These are phyloP conservation scores for Zopfochytrium polystomum DNA, from an alignment of 371 early-diverging fungal species.

Conservation along the genomic window DNA sequence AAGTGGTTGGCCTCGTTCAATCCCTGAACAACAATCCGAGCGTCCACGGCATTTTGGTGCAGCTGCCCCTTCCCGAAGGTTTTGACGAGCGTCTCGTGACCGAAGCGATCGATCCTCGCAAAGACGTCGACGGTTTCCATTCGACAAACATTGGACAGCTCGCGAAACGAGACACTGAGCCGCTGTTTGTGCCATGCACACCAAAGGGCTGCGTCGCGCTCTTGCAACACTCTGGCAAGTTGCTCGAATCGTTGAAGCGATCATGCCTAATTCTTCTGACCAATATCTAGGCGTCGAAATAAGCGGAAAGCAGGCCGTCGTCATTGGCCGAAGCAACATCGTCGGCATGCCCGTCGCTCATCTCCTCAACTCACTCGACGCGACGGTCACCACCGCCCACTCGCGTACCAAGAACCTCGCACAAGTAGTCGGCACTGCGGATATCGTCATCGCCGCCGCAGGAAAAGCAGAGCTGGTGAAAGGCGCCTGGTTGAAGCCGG, in stretches of 20 bases:
- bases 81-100: slow-evolving; percentile 73
- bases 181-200: slow-evolving; percentile 89
- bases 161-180: slow-evolving; percentile 70
- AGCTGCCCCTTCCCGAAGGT: slow-evolving; percentile 89
- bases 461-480: slow-evolving; percentile 76
- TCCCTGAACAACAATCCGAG: slow-evolving; percentile 70
- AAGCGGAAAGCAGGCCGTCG: slow-evolving; percentile 80
- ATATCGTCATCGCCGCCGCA: slow-evolving; percentile 85
- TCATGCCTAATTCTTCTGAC: not conserved
- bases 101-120: slow-evolving; percentile 76
- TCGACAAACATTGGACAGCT: slow-evolving; percentile 86
- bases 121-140: slow-evolving; percentile 96
- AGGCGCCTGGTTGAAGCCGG: slow-evolving; percentile 88
- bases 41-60: slow-evolving; percentile 90
- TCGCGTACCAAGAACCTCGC: slow-evolving; percentile 73
- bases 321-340: slow-evolving; percentile 90
- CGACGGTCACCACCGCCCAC: slow-evolving; percentile 92
- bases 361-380: slow-evolving; percentile 71
- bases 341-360: slow-evolving; percentile 89
- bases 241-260: not conserved
- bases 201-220: slow-evolving; percentile 88
- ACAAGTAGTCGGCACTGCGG: slow-evolving; percentile 69
- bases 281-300: slow-evolving; percentile 52
- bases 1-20: slow-evolving; percentile 56
- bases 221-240: slow-evolving; percentile 49